Conservation (phyloP, 495 filamentous ascomycete species). For the Penicillium canescens region DNA sequence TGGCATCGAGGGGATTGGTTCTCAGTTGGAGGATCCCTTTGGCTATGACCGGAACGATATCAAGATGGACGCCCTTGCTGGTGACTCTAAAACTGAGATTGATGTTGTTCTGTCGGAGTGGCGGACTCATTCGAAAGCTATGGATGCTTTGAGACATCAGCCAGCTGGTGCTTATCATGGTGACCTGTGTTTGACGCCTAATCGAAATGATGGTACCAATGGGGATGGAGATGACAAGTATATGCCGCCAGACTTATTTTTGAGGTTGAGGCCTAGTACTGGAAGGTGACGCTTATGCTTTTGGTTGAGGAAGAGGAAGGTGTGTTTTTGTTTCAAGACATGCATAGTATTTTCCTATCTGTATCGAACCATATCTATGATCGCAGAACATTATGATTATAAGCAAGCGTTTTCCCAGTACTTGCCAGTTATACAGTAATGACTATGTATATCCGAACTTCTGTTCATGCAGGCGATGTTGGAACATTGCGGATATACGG, state of each 20-base stretch:
- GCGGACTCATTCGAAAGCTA: constrained; percentile 39
- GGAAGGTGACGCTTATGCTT: not conserved
- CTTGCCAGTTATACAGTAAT: too few species aligned
- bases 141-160: constrained; percentile 9
- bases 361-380: too few species aligned
- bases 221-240: constrained; percentile 16
- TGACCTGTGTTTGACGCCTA: constrained; percentile 10
- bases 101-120: constrained; percentile 65
- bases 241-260: constrained; percentile 39
- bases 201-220: constrained; percentile 4
- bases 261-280: constrained; percentile 22
- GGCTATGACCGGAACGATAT: constrained; percentile 76
- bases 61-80: constrained; percentile 74
- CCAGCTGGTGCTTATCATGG: constrained; percentile 8
- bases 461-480: too few species aligned
- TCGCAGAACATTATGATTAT: too few species aligned
- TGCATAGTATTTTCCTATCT: too few species aligned
- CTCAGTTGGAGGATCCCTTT: constrained; percentile 75
- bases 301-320: too few species aligned
- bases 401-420: too few species aligned
- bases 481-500: too few species aligned
- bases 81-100: constrained; percentile 65
- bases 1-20: constrained; percentile 73
- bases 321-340: too few species aligned
- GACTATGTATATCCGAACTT: too few species aligned